Conservation (phyloP, 139 green algal genomes). For the Chlorella sorokiniana region DNA sequence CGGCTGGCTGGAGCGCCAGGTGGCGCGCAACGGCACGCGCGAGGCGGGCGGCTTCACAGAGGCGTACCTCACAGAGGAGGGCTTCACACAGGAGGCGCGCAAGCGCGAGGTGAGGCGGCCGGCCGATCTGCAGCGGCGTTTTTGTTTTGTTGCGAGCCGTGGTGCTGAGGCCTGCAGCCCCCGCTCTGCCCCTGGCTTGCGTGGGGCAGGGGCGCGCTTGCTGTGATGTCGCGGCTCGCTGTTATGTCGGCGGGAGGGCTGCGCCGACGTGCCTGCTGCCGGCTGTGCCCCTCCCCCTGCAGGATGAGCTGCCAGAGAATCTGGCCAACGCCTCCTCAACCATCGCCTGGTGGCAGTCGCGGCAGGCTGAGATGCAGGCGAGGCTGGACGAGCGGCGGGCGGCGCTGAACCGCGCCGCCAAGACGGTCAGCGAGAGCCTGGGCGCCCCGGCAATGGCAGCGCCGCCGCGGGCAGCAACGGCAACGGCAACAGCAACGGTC, state of each 20-base stretch:
- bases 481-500: not conserved
- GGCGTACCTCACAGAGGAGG: constrained; percentile 63
- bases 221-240: too few relatives aligned
- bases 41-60: constrained; percentile 69
- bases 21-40: constrained; percentile 49
- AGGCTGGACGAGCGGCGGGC: not conserved
- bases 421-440: not conserved
- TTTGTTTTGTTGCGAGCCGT: not conserved
- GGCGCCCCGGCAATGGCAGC: not conserved
- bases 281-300: not conserved
- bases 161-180: not conserved
- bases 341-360: constrained; percentile 81
- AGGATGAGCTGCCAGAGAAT: constrained; percentile 14
- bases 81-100: constrained; percentile 39
- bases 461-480: not conserved
- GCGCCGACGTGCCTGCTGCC: not conserved
- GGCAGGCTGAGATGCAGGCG: constrained; percentile 53
- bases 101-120: constrained; percentile 29
- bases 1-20: constrained; percentile 33
- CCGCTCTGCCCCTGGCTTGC: not conserved
- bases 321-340: constrained; percentile 56
- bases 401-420: not conserved
- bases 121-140: too few relatives aligned
- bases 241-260: not conserved
- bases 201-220: too few relatives aligned